phyloP scores from a whole-genome alignment of 345 rosid species.

The Xanthoceras sorbifolium region DNA sequence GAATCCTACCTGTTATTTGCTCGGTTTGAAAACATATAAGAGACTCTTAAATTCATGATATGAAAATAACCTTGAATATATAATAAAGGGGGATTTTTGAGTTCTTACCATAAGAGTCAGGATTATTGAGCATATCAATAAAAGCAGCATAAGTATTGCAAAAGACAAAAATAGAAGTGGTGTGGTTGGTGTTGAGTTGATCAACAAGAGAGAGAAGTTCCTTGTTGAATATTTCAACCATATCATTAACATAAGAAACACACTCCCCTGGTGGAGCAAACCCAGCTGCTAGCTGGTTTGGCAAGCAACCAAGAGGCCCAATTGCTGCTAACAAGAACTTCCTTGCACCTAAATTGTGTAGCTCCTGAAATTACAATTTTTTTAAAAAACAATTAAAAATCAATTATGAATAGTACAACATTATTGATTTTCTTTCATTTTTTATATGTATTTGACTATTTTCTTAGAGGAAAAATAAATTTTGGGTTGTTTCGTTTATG shows the following conservation, averaged over 20 bases:
- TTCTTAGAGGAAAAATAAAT: not conserved
- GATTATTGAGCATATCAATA: conserved; percentile 42
- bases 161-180: conserved; percentile 43
- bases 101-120: conserved; percentile 36
- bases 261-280: conserved; percentile 45
- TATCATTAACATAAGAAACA: conserved; percentile 40
- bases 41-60: no score
- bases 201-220: conserved; percentile 49
- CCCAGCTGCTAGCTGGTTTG: conserved; percentile 51
- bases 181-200: conserved; percentile 37
- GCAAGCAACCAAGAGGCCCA: conserved; percentile 72
- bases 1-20: no score
- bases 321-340: conserved; percentile 63
- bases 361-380: conserved; percentile 30
- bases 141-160: conserved; percentile 52
- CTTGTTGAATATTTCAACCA: conserved; percentile 46
- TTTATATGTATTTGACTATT: no score
- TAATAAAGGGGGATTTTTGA: not conserved
- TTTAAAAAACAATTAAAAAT: not conserved
- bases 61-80: not conserved
- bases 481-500: not conserved
- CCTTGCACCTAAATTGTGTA: conserved; percentile 59
- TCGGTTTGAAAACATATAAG: no score
- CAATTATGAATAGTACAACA: not conserved
- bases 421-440: not conserved